Conservation (phyloP, 805 yeast species). For the Pichia insulana region DNA sequence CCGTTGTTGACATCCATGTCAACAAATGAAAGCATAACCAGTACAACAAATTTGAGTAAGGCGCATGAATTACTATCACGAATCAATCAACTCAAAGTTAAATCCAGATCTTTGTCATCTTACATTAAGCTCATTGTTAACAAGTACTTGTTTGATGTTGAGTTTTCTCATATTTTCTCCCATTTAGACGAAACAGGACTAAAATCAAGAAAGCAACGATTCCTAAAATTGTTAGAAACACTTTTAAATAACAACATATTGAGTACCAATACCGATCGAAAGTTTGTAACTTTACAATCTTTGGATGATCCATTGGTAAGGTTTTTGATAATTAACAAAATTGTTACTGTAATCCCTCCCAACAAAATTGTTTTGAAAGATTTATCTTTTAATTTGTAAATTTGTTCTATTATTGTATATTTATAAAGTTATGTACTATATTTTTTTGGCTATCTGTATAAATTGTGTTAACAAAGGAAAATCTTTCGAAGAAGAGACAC, state of each 20-base stretch:
- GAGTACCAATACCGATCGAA: slow-evolving; percentile 2
- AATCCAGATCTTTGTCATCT: slow-evolving; percentile 19
- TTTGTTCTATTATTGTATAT: background rate
- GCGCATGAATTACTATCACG: slow-evolving; percentile 2
- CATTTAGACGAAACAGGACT: slow-evolving; percentile 13
- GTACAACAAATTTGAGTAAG: background rate
- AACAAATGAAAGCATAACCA: background rate
- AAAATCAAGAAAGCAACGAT: slow-evolving; percentile 15
- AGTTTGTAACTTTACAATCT: slow-evolving; percentile 19
- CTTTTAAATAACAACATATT: slow-evolving; percentile 22
- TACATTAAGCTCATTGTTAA: slow-evolving; percentile 21
- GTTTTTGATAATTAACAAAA: slow-evolving; percentile 23
- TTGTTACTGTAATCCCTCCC: slow-evolving; percentile 23
- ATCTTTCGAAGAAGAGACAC: slow-evolving; percentile 41
- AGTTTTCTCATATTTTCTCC: slow-evolving; percentile 18
- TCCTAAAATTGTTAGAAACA: slow-evolving; percentile 24
- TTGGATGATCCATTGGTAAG: slow-evolving; percentile 28
- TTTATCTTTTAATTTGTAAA: slow-evolving; percentile 7
- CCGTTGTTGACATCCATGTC: background rate
- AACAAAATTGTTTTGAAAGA: slow-evolving; percentile 24
- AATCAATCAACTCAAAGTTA: slow-evolving; percentile 11
- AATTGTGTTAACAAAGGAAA: slow-evolving; percentile 23
- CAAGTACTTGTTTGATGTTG: slow-evolving; percentile 22
- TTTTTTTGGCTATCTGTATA: background rate
- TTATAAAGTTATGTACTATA: background rate